Evolutionary conservation across 2,329 filamentous ascomycete species (phyloP), one percentile per base, ranked within the genome.

Genomic region (Colletotrichum tabaci): DNA sequence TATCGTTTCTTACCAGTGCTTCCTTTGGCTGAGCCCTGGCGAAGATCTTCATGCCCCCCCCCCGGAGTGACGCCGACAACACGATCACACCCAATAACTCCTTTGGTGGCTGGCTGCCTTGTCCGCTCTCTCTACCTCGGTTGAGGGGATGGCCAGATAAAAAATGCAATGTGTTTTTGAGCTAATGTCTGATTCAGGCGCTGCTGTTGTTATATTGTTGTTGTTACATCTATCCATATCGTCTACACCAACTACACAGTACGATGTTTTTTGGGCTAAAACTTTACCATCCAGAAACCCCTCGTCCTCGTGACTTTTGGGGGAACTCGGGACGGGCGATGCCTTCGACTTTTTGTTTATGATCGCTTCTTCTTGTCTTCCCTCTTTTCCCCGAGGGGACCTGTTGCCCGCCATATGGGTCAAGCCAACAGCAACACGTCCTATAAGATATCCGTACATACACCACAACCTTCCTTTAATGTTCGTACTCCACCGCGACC

Each of bases 1-100:
- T 64, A 58, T 57, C 57, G 21, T 61, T 67, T 67, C 56, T 67
- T 71, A 23, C 12, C 13, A 35, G 30, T n/a, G 12, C 35, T 71
- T 55, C 21, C 58, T 35, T 38, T 44, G 26, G 49, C 61, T 52
- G 44, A 52, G n/a, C 21, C 38, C 15, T 13, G n/a, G 46, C 13
- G 9, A 44, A 44, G 38, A 70, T 42, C 53, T 53, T 53, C 23
- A 62, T 16, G 15, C 12, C 12, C 42, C 15, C 9, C 42, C 15
- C 15, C 9, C 13, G 5, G 42, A 16, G 42, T 44, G 30, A 35
- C 30, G 30, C 30, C 30, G 30, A 35, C 42, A 30, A 30, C 26
- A 6, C 26, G 26, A 30, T 30, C 26, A 30, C 26, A 6, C 26
- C 26, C 26, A 30, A 13, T 4, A 5, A 40, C 18, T 23, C n/a